phyloP scores from a whole-genome alignment of 495 filamentous ascomycete species.

The Xylaria intraflava region DNA sequence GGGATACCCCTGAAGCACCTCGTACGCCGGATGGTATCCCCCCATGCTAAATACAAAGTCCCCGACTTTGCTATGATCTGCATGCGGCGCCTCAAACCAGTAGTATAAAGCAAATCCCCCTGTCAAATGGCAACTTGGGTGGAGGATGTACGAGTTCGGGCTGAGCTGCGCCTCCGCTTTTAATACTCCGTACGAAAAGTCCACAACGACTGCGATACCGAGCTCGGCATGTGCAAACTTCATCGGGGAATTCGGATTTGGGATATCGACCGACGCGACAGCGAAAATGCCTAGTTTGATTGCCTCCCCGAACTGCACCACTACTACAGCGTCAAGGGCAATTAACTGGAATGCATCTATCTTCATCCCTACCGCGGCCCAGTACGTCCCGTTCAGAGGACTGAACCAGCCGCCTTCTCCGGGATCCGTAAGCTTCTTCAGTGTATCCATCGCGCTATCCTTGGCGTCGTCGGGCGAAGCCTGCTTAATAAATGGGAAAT shows the following conservation, averaged over 20 bases:
- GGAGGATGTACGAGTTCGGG: constrained; percentile 36
- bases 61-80: constrained; percentile 44
- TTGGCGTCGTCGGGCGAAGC: neutral
- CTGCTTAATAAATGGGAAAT: constrained; percentile 32
- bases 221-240: constrained; percentile 37
- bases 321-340: constrained; percentile 27
- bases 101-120: constrained; percentile 41
- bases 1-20: constrained; percentile 35
- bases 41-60: constrained; percentile 50
- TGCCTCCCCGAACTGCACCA: constrained; percentile 19
- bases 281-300: constrained; percentile 34
- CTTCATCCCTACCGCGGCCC: constrained; percentile 36
- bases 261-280: constrained; percentile 29
- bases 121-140: constrained; percentile 35
- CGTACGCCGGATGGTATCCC: constrained; percentile 42
- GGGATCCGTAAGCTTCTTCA: constrained; percentile 33
- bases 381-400: constrained; percentile 14
- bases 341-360: constrained; percentile 36
- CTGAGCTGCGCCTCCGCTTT: constrained; percentile 34
- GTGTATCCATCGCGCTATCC: constrained; percentile 15
- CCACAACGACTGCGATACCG: constrained; percentile 27
- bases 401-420: constrained; percentile 12
- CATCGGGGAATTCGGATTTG: constrained; percentile 10
- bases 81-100: constrained; percentile 38
- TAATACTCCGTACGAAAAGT: constrained; percentile 30